Base-by-base conservation (phyloP, 805 yeast genomes). In the Debaryomyces tyrocola region DNA sequence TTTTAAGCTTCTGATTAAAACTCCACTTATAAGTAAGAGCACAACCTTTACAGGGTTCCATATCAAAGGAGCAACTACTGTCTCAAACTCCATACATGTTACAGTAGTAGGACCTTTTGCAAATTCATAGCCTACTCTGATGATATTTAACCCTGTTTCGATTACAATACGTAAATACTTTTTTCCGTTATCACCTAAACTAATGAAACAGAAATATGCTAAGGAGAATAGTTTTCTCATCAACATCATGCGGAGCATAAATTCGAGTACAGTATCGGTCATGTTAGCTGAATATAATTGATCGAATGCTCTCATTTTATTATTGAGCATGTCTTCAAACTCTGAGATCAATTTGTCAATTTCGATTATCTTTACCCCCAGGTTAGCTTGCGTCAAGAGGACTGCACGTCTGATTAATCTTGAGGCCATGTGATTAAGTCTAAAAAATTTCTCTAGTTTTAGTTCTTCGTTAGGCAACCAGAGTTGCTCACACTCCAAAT, bases 61-160 rank as follows among this genome's bases (percentile, higher is more conserved):
- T 18, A 47, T 43, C 14, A 14, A 17, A 7, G 50, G 41, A 2
- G 42, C 47, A 20, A 47, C 29, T 18, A 47, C n/a, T 12, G 34
- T 35, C 20, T 40, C 50, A 15, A 43, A 17, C 29, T 47, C 50
- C 6, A 41, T 7, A n/a, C 50, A 47, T 20, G 43, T 43, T 34
- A 43, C 34, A 9, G 14, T 8, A 11, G 45, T 8, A 7, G 47
- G 38, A 20, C 43, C 24, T 8, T 43, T 34, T 7, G 45, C 33
- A 37, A 29, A 47, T 11, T 43, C 50, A 20, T 20, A 37, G 7
- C 37, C 43, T 17, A 44, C 35, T 36, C 40, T 39, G 17, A 44
- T 20, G n/a, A 44, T 27, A 39, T 39, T 40, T 12, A 44, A 18
- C n/a, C 43, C 47, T 10, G 34, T 40, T 44, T 44, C 47, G 2